phyloP scores from a whole-genome alignment of 31 red algal species.

The Endocladia muricata region DNA sequence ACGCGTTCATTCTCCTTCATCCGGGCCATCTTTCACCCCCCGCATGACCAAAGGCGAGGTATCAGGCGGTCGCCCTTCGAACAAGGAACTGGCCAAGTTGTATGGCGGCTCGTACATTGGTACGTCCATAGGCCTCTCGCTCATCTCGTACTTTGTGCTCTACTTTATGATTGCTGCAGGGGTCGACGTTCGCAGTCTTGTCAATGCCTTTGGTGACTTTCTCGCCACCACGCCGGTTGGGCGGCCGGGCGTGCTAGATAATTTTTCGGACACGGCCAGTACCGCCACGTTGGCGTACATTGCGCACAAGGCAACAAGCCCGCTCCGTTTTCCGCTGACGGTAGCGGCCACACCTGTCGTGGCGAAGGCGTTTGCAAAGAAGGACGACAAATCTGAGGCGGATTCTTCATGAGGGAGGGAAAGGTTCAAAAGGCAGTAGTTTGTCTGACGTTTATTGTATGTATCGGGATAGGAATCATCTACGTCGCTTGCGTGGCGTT shows the following conservation, averaged over 20 bases:
- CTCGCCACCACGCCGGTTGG: slow-evolving; percentile 76
- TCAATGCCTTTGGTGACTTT: slow-evolving; percentile 67
- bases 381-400: background rate
- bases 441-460: too few relatives aligned
- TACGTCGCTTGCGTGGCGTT: too few relatives aligned
- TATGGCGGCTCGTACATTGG: slow-evolving; percentile 83
- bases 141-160: slow-evolving; percentile 68
- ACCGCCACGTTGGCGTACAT: slow-evolving; percentile 87
- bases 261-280: slow-evolving; percentile 60
- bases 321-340: slow-evolving; percentile 84
- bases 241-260: slow-evolving; percentile 77
- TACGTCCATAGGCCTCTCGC: slow-evolving; percentile 62
- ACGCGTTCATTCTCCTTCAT: too few relatives aligned
- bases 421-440: too few relatives aligned
- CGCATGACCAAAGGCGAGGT: background rate
- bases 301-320: slow-evolving; percentile 83
- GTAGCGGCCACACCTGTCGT: slow-evolving; percentile 75
- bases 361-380: slow-evolving; percentile 62
- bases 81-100: slow-evolving; percentile 63
- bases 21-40: background rate
- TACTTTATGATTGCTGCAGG: slow-evolving; percentile 66
- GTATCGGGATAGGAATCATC: too few relatives aligned
- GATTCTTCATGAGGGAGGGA: slow-evolving; percentile 26
- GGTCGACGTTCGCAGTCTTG: slow-evolving; percentile 68
- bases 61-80: background rate